These are phyloP conservation scores for Aspergillus steynii DNA, from an alignment of 495 filamentous ascomycete species.

Conservation along the genomic window DNA sequence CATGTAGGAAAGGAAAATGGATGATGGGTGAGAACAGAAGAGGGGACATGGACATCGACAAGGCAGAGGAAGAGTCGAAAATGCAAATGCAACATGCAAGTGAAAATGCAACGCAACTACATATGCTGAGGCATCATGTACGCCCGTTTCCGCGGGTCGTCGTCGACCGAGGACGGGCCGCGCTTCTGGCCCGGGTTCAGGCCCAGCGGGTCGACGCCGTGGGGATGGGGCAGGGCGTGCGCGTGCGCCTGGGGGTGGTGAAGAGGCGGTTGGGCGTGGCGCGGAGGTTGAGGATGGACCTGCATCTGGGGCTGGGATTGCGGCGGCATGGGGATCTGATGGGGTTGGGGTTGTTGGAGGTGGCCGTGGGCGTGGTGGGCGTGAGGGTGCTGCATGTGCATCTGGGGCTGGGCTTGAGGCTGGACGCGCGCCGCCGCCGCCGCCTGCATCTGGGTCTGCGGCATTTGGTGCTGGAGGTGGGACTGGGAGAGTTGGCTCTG, in stretches of 20 bases:
- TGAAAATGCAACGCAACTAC: conserved; percentile 5
- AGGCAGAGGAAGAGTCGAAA: background rate
- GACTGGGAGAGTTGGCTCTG: conserved; percentile 5
- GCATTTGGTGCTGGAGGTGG: conserved; percentile 4
- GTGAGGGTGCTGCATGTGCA: conserved; percentile 18
- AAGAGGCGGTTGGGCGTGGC: conserved; percentile 8
- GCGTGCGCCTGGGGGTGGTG: conserved; percentile 13
- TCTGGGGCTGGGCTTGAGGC: conserved; percentile 6
- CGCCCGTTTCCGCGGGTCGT: conserved; percentile 36
- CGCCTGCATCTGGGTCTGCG: conserved; percentile 4
- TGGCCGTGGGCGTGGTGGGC: conserved; percentile 13
- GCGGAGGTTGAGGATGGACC: conserved; percentile 13
- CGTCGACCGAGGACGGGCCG: conserved; percentile 23
- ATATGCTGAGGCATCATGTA: conserved; percentile 32
- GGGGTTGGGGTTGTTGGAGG: conserved; percentile 15
- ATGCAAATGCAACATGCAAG: background rate
- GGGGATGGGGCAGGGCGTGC: conserved; percentile 11
- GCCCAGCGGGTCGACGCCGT: conserved; percentile 18
- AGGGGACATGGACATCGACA: no score
- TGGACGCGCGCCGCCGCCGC: conserved; percentile 11
- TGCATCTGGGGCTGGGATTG: conserved; percentile 17
- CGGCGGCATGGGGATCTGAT: conserved; percentile 15
- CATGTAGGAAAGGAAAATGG: no score
- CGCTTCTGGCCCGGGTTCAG: conserved; percentile 31
- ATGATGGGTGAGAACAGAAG: no score